These are phyloP conservation scores for Jamesozyma rosinii DNA, from an alignment of 805 yeast species.

Conservation along the genomic window DNA sequence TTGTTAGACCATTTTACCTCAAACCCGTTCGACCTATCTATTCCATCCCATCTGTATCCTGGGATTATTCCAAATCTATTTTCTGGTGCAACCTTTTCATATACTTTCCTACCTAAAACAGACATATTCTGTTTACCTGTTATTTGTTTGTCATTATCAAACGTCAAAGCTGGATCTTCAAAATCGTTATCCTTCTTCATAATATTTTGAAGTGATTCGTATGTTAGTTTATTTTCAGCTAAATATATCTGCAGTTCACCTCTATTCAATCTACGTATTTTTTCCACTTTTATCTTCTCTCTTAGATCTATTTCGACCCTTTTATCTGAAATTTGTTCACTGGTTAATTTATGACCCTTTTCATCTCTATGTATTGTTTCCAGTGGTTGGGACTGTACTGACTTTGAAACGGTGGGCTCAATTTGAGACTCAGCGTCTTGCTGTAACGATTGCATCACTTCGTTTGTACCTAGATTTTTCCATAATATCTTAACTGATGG, in stretches of 20 bases:
- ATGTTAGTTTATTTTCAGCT: background rate
- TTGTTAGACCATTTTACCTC: conserved; percentile 52
- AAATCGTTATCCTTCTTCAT: conserved; percentile 7
- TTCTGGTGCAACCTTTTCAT: conserved; percentile 39
- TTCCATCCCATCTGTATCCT: conserved; percentile 86
- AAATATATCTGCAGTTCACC: conserved; percentile 31
- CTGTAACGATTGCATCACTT: conserved; percentile 9
- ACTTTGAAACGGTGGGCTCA: background rate
- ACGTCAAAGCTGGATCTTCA: conserved; percentile 59
- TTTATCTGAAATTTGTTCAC: conserved; percentile 13
- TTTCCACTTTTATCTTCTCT: conserved; percentile 23
- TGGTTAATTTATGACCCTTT: conserved; percentile 43
- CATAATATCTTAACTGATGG: conserved; percentile 9
- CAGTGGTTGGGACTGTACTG: background rate
- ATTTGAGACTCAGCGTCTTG: too few species aligned
- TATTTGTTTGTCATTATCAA: conserved; percentile 26
- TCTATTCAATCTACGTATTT: conserved; percentile 32
- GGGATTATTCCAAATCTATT: conserved; percentile 73
- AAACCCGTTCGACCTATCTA: conserved; percentile 82
- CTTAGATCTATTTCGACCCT: conserved; percentile 21
- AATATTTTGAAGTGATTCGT: conserved; percentile 1
- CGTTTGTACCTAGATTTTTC: conserved; percentile 26
- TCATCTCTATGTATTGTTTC: conserved; percentile 52
- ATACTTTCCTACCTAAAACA: conserved; percentile 45
- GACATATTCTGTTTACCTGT: conserved; percentile 7